phyloP scores from a whole-genome alignment of 1,139 yeast genomes.

The Pichia norvegensis region DNA sequence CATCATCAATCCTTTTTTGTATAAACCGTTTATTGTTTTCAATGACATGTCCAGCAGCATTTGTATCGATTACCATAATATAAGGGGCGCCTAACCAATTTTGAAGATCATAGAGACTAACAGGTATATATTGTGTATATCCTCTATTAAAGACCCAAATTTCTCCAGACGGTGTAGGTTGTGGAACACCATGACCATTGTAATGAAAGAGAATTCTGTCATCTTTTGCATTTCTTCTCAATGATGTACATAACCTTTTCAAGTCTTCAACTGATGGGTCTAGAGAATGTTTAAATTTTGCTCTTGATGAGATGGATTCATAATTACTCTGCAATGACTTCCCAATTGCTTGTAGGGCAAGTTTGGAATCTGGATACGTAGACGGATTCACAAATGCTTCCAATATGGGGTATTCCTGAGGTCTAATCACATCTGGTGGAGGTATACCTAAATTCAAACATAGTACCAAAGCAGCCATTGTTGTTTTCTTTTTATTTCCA shows the following conservation, averaged over 20 bases:
- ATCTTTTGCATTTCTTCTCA: slow-evolving; percentile 86
- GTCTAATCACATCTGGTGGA: slow-evolving; percentile 92
- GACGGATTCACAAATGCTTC: slow-evolving; percentile 95
- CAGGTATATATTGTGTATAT: slow-evolving; percentile 95
- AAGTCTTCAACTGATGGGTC: slow-evolving; percentile 97
- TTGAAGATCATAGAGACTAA: slow-evolving; percentile 84
- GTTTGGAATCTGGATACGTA: slow-evolving; percentile 75
- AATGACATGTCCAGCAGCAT: slow-evolving; percentile 90
- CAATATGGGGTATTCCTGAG: slow-evolving; percentile 86
- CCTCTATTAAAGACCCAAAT: slow-evolving; percentile 98
- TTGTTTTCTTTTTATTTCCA: slow-evolving; percentile 86
- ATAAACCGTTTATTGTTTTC: slow-evolving; percentile 85
- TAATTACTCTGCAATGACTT: slow-evolving; percentile 81
- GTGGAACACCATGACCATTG: slow-evolving; percentile 98
- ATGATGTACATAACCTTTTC: slow-evolving; percentile 80
- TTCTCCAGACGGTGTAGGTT: slow-evolving; percentile 96
- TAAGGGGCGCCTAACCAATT: slow-evolving; percentile 99
- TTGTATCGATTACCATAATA: slow-evolving; percentile 89
- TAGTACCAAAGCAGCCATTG: slow-evolving; percentile 85
- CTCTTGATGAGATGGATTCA: slow-evolving; percentile 79
- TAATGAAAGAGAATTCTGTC: slow-evolving; percentile 87
- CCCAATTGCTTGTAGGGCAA: slow-evolving; percentile 88
- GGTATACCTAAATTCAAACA: slow-evolving; percentile 93
- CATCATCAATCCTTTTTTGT: slow-evolving; percentile 84
- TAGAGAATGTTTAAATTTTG: slow-evolving; percentile 81